A percentile compares a stretch with the other conserved stretches of the same genome.
Evolutionary conservation across 345 rosid species (phyloP).

Genomic region (Carallia brachiata): DNA sequence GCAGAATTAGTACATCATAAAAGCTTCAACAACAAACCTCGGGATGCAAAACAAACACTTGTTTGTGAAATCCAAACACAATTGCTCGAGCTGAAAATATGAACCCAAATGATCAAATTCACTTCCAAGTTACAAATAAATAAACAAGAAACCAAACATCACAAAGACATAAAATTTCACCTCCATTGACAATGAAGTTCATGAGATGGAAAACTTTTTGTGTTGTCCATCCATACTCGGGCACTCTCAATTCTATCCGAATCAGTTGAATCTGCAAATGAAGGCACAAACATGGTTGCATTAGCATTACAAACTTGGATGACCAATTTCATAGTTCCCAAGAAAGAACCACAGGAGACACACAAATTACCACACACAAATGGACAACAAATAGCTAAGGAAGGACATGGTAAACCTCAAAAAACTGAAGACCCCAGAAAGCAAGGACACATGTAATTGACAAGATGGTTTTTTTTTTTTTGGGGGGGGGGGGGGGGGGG

Average conservation of each 20-base stretch:
- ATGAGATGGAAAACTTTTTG: constrained; percentile 98
- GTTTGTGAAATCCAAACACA: constrained; percentile 87
- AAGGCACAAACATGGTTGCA: not conserved
- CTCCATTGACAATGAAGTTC: constrained; percentile 98
- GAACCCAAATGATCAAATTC: not conserved
- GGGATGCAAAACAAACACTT: constrained; percentile 74
- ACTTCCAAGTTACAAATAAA: not conserved
- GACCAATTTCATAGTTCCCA: not conserved
- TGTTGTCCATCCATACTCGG: constrained; percentile 97
- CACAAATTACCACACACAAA: not conserved
- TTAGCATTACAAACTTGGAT: not conserved
- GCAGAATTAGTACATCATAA: not conserved
- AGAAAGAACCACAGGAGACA: not conserved
- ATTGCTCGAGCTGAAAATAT: constrained; percentile 70
- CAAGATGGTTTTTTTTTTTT: too few species aligned
- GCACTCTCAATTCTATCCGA: constrained; percentile 93
- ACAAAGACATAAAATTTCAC: constrained; percentile 32
- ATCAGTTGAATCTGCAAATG: constrained; percentile 69
- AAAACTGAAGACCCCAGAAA: not conserved
- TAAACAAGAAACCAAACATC: not conserved
- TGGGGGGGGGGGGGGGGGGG: too few species aligned
- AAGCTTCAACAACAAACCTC: constrained; percentile 55
- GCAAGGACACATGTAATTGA: too few species aligned
- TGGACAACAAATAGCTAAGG: not conserved
- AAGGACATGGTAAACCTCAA: too few species aligned